phyloP scores from a whole-genome alignment of 176 grass and related monocot genomes.

The Urochloa ruziziensis region DNA sequence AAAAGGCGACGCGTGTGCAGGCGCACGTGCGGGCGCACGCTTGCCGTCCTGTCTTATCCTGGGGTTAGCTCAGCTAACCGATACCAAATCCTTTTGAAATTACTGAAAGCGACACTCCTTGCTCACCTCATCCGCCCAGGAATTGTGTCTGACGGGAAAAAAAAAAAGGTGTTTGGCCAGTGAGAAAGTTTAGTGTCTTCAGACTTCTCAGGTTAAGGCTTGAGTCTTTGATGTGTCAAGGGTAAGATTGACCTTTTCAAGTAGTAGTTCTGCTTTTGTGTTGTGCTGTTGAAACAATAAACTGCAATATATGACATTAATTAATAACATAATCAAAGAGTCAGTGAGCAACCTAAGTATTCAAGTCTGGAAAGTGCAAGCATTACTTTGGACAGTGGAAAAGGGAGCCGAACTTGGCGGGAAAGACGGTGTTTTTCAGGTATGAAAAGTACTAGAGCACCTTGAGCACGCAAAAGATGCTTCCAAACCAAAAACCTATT shows the following conservation, averaged over 20 bases:
- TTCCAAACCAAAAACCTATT: slow-evolving; percentile 12
- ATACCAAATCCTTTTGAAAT: slow-evolving; percentile 47
- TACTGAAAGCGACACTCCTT: slow-evolving; percentile 16
- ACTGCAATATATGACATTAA: background rate
- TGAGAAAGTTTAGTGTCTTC: background rate
- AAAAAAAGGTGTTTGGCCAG: background rate
- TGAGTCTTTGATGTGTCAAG: background rate
- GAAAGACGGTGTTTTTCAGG: slow-evolving; percentile 19
- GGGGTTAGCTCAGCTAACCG: slow-evolving; percentile 35
- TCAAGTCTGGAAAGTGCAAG: slow-evolving; percentile 10
- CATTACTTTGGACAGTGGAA: slow-evolving; percentile 18
- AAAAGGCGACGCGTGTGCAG: background rate
- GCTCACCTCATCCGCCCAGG: background rate
- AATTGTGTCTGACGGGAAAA: background rate
- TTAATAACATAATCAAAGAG: background rate
- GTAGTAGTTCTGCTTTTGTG: background rate
- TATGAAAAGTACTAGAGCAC: background rate
- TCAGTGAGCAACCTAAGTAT: background rate
- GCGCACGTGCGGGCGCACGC: slow-evolving; percentile 33
- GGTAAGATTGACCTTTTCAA: background rate
- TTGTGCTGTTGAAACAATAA: background rate
- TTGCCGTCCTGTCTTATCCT: slow-evolving; percentile 26
- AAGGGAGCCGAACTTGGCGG: background rate
- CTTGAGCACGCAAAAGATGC: slow-evolving; percentile 20
- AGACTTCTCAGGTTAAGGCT: background rate